Evolutionary conservation across 2,329 filamentous ascomycete species (phyloP), one percentile per base, ranked within the genome.

Genomic region (Pestalotiopsis sp.): DNA sequence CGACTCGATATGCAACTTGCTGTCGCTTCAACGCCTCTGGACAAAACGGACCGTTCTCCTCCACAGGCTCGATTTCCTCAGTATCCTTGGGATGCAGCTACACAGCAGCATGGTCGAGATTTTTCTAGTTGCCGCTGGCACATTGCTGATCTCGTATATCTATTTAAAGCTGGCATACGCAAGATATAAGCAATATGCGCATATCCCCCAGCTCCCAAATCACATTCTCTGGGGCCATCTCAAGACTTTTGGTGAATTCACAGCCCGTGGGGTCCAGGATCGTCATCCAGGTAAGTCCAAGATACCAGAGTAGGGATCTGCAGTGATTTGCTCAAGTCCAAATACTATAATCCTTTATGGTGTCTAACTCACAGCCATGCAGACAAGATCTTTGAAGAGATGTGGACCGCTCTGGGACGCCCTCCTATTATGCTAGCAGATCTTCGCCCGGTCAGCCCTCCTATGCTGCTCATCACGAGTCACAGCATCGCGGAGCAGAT

Each of bases 401-500:
- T 82, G 71, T 67, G 69, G n/a, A 70, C 77, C 38, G 68, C 70
- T 0, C 66, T 79, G 11, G 79, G 77, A 0, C 75, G 74, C 9
- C 81, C 81, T 4, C 74, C 79, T 1, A 39, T 81, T 23, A 72
- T 80, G 66, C 64, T 81, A 0, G 23, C 81, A 13, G 81, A 83
- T 58, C 68, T 80, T 4, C 75, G 81, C 13, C 81, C 81, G 2
- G 57, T 78, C n/a, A 71, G 66, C 17, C 74, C 69, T 11, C 76
- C 80, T 12, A 73, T 82, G 70, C 69, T 77, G 11, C 25, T 82
- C 23, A 65, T 83, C 9, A 67, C 69, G 14, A 77, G 69, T 68
- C 76, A 81, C 45, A 75, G 78, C 3, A 68, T 81, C 7, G 80
- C 82, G 12, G 81, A 83, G 70, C 80, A 82, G 64, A 68, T 82